Evolutionary conservation across 768 basidiomycete genomes (phyloP), one percentile per base, ranked within the genome.

Genomic region (Agrocybe praecox): DNA sequence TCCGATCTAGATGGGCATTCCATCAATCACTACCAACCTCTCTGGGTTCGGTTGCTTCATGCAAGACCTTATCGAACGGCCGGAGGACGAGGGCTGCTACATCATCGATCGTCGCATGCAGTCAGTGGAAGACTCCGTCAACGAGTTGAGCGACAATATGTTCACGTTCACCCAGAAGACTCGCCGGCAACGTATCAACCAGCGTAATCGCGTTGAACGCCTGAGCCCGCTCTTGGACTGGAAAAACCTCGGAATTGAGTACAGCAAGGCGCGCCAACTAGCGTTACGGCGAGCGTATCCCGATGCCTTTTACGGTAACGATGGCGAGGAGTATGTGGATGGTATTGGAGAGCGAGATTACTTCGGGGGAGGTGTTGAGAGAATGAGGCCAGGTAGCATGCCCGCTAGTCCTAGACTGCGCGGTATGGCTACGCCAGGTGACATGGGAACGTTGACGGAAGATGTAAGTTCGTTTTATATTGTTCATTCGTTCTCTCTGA

Each of bases 41-140:
- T 97, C 95, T 17, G 97, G 97, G 36, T 98, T 98, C 62, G 97
- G 97, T 6, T 94, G 92, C 70, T 98, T 97, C 79, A 96, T 98
- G 92, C 94, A 96, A 72, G 97, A 99, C 68, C 80, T 98, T 22
- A 95, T 99, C 63, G 96, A 99, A 62, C 85, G 86, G 14, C 94
- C 96, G 0, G 86, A 94, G 59, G 95, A 96, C 52, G 96, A 98
- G 72, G 95, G 95, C 0, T 94, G 92, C 76, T 98, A 97, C 73
- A 98, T 98, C 69, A 88, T 98, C 63, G 96, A 98, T 69, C 84
- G 97, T 40, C 86, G 96, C 49, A 82, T 84, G 74, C 87, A 94
- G 67, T 91, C 89, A 17, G 85, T 96, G 46, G 95, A 98, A 64
- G 94, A 97, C 48, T 92, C 94, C 2, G 92, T 96, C 65, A 88